Conservation (phyloP, 352 stramenopile species). For the Phytophthora colocasiae region DNA sequence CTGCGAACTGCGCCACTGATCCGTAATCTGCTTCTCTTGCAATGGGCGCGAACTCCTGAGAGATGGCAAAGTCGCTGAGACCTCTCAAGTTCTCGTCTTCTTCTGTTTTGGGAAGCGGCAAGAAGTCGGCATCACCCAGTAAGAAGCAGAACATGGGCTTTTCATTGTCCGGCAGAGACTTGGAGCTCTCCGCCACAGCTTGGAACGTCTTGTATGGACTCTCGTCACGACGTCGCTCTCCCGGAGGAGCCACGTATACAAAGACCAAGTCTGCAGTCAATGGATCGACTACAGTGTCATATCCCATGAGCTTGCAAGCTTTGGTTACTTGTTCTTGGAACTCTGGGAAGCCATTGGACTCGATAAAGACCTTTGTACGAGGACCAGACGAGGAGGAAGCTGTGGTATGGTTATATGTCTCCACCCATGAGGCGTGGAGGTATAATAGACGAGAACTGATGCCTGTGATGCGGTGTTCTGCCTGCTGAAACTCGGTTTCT, state of each 20-base stretch:
- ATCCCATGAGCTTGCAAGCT: slow-evolving; percentile 63
- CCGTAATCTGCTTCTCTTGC: slow-evolving; percentile 52
- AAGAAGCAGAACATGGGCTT: slow-evolving; percentile 73
- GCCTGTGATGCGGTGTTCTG: slow-evolving; percentile 59
- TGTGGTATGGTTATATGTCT: slow-evolving; percentile 25
- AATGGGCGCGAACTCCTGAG: slow-evolving; percentile 66
- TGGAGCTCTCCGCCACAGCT: slow-evolving; percentile 36
- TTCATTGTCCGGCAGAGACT: slow-evolving; percentile 28
- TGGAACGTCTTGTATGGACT: slow-evolving; percentile 60
- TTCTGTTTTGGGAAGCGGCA: slow-evolving; percentile 49
- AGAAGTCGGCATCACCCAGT: slow-evolving; percentile 73
- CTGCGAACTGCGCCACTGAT: slow-evolving; percentile 69
- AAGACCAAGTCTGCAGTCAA: slow-evolving; percentile 56
- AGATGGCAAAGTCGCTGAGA: slow-evolving; percentile 84
- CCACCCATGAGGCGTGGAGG: slow-evolving; percentile 59
- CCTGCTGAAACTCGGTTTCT: slow-evolving; percentile 61
- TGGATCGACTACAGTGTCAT: slow-evolving; percentile 40
- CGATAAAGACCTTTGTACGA: slow-evolving; percentile 44
- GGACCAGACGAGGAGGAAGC: no score
- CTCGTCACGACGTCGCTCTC: slow-evolving; percentile 43
- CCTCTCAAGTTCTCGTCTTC: slow-evolving; percentile 66
- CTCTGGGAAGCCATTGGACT: slow-evolving; percentile 61
- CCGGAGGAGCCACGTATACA: slow-evolving; percentile 65
- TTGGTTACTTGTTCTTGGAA: slow-evolving; percentile 47
- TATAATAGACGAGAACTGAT: slow-evolving; percentile 80